Conservation (phyloP, 2,329 filamentous ascomycete genomes). For the Seiridium cupressi region DNA sequence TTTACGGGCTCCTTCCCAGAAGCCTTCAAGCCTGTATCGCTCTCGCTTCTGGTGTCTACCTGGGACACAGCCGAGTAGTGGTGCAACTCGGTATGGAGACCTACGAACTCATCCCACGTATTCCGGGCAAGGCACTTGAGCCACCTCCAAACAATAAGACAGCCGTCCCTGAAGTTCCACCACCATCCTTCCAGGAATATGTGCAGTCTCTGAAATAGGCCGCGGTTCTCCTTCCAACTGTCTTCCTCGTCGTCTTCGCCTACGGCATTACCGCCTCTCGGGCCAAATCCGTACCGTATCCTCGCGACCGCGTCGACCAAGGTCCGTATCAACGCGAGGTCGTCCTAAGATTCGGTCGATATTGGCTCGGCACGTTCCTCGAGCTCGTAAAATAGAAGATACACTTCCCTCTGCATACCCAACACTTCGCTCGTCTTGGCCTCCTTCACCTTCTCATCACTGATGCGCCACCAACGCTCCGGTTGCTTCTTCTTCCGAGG, state of each 20-base stretch:
- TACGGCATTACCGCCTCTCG: neutral
- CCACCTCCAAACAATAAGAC: constrained; percentile 1
- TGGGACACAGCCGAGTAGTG: neutral
- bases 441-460: constrained; percentile 94
- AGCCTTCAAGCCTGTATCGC: neutral
- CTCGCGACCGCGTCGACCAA: neutral
- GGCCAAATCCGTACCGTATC: neutral
- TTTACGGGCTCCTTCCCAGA: neutral
- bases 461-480: constrained; percentile 96
- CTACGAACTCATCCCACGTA: neutral
- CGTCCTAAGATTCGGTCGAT: constrained; percentile 10
- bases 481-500: constrained; percentile 55
- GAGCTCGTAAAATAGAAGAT: constrained; percentile 93
- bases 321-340: neutral
- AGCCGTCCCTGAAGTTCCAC: neutral
- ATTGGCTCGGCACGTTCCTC: constrained; percentile 45
- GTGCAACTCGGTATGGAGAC: neutral
- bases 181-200: neutral
- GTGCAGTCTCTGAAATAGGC: neutral
- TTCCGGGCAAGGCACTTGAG: neutral
- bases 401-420: constrained; percentile 93
- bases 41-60: neutral
- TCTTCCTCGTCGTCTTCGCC: neutral
- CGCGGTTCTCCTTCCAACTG: neutral
- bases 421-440: constrained; percentile 89